phyloP scores from a whole-genome alignment of 192 early-diverging fungal species.

The Rhizophagus clarus region DNA sequence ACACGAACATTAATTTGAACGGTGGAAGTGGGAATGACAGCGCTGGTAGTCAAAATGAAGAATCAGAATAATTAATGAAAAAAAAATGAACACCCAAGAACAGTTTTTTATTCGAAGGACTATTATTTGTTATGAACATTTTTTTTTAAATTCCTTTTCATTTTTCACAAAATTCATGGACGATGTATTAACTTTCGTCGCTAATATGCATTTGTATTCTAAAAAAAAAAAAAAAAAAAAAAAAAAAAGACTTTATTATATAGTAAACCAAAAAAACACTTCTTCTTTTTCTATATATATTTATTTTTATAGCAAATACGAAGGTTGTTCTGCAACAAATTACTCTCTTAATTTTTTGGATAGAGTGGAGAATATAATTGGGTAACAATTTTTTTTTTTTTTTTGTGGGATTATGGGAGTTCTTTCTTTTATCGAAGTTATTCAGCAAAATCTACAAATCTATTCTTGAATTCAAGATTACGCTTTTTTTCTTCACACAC shows the following conservation, averaged over 20 bases:
- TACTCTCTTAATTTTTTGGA: not conserved
- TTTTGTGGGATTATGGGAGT: not conserved
- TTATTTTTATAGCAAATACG: not conserved
- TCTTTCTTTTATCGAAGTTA: not conserved
- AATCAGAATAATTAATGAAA: constrained; percentile 22
- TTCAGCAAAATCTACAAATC: not conserved
- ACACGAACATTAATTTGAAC: constrained; percentile 28
- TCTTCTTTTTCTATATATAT: not conserved
- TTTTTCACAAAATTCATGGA: not conserved
- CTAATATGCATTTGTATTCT: not conserved
- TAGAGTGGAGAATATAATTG: not conserved
- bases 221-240: not conserved
- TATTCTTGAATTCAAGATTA: not conserved
- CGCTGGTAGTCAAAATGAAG: constrained; percentile 25
- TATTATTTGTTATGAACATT: not conserved
- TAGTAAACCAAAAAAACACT: not conserved
- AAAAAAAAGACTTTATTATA: not conserved
- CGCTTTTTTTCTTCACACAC: not conserved
- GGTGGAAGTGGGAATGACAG: constrained; percentile 12
- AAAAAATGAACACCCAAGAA: not conserved
- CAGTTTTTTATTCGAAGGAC: not conserved
- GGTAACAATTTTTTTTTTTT: not conserved
- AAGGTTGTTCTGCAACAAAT: not conserved
- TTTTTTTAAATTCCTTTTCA: not conserved
- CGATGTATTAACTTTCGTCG: not conserved